Evolutionary conservation across 108 stramenopile species (phyloP).

Genomic region (Skeletonema marinoi): DNA sequence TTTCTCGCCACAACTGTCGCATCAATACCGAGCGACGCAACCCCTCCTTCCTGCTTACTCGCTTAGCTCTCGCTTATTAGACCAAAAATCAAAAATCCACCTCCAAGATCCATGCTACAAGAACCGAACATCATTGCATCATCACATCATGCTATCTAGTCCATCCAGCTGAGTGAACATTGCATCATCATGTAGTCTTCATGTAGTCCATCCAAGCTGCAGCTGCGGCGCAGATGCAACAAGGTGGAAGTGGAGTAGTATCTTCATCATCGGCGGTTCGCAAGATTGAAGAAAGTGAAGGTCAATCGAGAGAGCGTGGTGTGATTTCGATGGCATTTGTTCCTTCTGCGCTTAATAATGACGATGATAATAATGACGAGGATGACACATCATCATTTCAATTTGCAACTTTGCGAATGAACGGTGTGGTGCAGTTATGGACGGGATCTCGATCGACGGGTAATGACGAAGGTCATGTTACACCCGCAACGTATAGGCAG

Average conservation of each 20-base stretch:
- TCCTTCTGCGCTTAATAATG: not conserved
- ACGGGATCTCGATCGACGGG: conserved; percentile 13
- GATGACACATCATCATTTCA: conserved; percentile 12
- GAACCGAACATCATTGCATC: too few species aligned
- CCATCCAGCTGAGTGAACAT: too few species aligned
- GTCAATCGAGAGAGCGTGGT: conserved; percentile 53
- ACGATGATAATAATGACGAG: conserved; percentile 10
- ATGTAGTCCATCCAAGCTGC: conserved; percentile 16
- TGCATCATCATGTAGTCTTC: too few species aligned
- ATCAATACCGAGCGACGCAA: too few species aligned
- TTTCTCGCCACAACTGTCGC: too few species aligned
- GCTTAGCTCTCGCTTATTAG: too few species aligned
- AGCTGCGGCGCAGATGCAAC: conserved; percentile 1
- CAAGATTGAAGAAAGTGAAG: conserved; percentile 38
- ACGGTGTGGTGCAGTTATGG: conserved; percentile 75
- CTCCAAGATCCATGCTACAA: too few species aligned
- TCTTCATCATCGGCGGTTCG: conserved; percentile 4
- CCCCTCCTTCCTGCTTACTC: too few species aligned
- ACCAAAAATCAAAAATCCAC: too few species aligned
- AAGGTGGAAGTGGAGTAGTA: not conserved
- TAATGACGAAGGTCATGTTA: not conserved
- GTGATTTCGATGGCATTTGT: conserved; percentile 62
- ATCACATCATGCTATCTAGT: too few species aligned
- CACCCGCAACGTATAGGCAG: conserved; percentile 10
- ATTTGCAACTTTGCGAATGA: conserved; percentile 69